Conservation (phyloP, 2,329 filamentous ascomycete species). For the Cladosporium sp. region DNA sequence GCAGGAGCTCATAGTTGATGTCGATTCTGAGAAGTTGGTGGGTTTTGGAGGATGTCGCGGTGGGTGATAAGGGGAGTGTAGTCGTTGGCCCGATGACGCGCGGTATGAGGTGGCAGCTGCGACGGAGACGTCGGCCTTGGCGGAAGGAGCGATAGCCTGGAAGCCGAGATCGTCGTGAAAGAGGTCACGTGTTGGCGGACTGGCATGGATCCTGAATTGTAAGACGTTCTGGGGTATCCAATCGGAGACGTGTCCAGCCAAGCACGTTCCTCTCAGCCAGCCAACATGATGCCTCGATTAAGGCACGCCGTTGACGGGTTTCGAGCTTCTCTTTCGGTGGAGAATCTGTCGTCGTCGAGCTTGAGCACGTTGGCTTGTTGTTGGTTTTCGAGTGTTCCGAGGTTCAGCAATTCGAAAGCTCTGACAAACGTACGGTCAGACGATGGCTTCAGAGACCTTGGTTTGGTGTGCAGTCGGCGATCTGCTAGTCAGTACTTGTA, state of each 20-base stretch:
- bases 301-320: not conserved
- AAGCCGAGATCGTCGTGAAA: not conserved
- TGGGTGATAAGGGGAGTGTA: slow-evolving; percentile 23
- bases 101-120: slow-evolving; percentile 19
- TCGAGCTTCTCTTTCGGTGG: not conserved
- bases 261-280: slow-evolving; percentile 7
- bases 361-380: slow-evolving; percentile 13
- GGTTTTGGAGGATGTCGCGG: slow-evolving; percentile 16
- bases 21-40: not conserved
- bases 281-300: slow-evolving; percentile 12
- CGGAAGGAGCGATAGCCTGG: slow-evolving; percentile 3
- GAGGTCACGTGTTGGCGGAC: slow-evolving; percentile 11
- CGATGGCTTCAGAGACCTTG: not conserved
- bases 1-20: slow-evolving; percentile 18
- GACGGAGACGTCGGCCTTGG: slow-evolving; percentile 13
- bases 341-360: not conserved
- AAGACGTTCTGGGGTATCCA: slow-evolving; percentile 14
- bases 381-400: slow-evolving; percentile 3
- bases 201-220: not conserved
- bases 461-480: not conserved
- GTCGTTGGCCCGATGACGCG: slow-evolving; percentile 18
- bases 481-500: slow-evolving; percentile 4
- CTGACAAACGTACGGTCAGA: not conserved
- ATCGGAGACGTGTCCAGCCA: slow-evolving; percentile 12
- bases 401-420: not conserved